Base-by-base conservation (phyloP, 208 protist species). In the Crithidia brevicula region DNA sequence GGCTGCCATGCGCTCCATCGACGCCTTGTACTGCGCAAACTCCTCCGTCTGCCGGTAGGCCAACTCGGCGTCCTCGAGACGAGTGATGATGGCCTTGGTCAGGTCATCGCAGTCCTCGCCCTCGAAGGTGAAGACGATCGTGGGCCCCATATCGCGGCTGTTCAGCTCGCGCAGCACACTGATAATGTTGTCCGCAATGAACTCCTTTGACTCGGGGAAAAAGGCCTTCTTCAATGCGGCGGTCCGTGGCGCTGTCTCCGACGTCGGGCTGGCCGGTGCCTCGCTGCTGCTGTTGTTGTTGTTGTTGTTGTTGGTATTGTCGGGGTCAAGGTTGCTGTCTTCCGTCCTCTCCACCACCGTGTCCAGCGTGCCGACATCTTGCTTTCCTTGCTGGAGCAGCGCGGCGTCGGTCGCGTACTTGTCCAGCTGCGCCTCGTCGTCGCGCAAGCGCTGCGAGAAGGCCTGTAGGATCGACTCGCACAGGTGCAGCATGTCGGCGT, bases 121-220 rank as follows among this genome's bases (percentile, higher is more conserved):
- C 59, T 95, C 91, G 64, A 98, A 96, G 65, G 72, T 90, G 77
- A 98, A 98, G 54, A 97, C 88, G 67, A 98, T 93, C 16, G 81
- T 87, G 28, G 95, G 95, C 18, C 93, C 87, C 85, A 97, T 92
- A 45, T 97, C 80, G 22, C 89, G 78, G 25, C 76, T 76, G 66
- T 87, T 86, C n/a, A 97, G 74, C 77, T 95, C 85, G n/a, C 88
- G 77, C 72, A 98, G 72, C n/a, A 98, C 80, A 71, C 81, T 88
- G 61, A 95, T 89, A 18, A 96, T 88, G 74, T 95, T 82, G 45
- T 81, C 73, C 9, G 69, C 73, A 40, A 96, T 88, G 79, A 89
- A 97, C 64, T 94, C 80, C 56, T 88, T 80, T 18, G 93, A 94
- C 63, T 90, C 84, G 2, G 89, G 90, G 68, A 95, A 95, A 27